These are phyloP conservation scores for Penicillium digitatum DNA, from an alignment of 2,329 filamentous ascomycete species.

Conservation along the genomic window DNA sequence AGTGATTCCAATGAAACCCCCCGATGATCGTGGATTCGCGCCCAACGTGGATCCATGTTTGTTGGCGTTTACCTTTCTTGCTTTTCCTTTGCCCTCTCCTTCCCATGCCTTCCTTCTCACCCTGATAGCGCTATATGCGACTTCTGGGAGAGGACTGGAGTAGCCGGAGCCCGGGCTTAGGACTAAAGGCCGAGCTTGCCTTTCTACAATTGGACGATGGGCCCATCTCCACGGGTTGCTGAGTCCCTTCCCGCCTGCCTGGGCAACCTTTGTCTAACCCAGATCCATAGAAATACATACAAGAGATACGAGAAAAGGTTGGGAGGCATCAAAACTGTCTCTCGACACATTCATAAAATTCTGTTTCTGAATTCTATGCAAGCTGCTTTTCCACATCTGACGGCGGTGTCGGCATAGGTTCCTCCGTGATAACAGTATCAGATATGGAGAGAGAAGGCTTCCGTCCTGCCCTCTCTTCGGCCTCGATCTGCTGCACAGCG, in stretches of 20 bases:
- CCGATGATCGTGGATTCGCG: constrained; percentile 9
- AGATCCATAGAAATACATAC: not conserved
- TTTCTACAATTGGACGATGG: not conserved
- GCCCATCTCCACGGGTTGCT: not conserved
- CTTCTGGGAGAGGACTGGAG: constrained; percentile 33
- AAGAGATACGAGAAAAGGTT: not conserved
- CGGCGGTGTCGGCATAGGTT: constrained; percentile 31
- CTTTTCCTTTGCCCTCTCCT: constrained; percentile 14
- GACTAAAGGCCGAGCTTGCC: not conserved
- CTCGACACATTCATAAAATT: not conserved
- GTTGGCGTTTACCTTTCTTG: constrained; percentile 14
- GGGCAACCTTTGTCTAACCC: not conserved
- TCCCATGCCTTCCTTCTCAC: constrained; percentile 33
- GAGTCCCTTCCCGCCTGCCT: not conserved
- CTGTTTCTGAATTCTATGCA: constrained; percentile 11
- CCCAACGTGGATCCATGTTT: constrained; percentile 8
- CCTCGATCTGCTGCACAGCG: constrained; percentile 7
- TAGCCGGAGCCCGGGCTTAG: not conserved
- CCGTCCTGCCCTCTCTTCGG: constrained; percentile 8
- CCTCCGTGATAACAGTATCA: not conserved
- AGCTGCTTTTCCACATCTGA: constrained; percentile 29
- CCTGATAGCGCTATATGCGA: constrained; percentile 36
- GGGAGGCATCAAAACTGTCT: not conserved
- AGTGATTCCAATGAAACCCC: constrained; percentile 8
- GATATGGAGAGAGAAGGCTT: constrained; percentile 2